Evolutionary conservation across 371 early-diverging fungal genomes (phyloP).

Genomic region (Encephalitozoon intestinalis): DNA sequence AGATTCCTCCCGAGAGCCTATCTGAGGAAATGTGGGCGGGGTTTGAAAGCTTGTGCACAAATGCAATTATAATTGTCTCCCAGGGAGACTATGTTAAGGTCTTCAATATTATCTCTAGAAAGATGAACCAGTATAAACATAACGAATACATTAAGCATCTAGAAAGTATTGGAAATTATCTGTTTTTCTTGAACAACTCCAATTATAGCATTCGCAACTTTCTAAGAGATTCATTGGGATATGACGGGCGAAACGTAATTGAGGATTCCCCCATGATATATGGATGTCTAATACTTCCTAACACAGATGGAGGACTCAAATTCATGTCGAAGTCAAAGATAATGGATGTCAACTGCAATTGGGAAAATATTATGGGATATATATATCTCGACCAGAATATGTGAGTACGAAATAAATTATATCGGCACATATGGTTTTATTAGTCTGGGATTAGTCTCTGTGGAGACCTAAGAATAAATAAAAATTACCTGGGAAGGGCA

Average conservation of each 20-base stretch:
- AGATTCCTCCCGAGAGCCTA: not conserved
- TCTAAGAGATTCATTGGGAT: not conserved
- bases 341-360: not conserved
- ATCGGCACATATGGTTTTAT: not conserved
- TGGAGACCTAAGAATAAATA: not conserved
- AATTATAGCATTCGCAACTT: not conserved
- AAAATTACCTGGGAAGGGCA: slow-evolving; percentile 3
- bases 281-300: not conserved
- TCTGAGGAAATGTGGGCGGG: not conserved
- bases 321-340: not conserved
- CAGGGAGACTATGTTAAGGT: not conserved
- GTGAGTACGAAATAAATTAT: not conserved
- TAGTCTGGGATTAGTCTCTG: not conserved
- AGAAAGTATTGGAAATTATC: not conserved
- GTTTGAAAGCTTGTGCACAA: not conserved
- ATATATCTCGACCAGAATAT: not conserved
- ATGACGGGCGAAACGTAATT: not conserved
- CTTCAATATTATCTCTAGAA: not conserved
- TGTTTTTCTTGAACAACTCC: not conserved
- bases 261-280: not conserved
- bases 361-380: not conserved
- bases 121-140: not conserved
- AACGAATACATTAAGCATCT: not conserved
- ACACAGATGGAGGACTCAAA: slow-evolving; percentile 10
- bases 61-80: not conserved